Conservation (phyloP, 441 rosid genomes). For the Jatropha multifida region DNA sequence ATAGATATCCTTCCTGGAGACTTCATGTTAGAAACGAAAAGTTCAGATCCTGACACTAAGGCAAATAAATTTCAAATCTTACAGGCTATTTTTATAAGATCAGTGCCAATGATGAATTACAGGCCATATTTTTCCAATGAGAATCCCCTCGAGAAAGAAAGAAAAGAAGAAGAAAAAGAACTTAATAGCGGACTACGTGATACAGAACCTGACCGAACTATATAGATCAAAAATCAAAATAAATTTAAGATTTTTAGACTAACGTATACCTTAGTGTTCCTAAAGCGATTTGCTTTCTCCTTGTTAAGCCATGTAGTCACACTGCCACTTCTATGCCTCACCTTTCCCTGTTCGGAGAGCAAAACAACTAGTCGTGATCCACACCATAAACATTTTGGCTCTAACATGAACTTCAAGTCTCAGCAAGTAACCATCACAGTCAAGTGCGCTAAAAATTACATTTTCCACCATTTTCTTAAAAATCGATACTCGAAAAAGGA, state of each 20-base stretch:
- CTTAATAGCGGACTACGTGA: too few species aligned
- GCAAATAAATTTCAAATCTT: not conserved
- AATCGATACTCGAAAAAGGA: not conserved
- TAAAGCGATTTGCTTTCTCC: not conserved
- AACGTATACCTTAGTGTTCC: not conserved
- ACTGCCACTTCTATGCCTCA: conserved; percentile 48
- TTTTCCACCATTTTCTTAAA: not conserved
- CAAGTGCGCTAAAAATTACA: not conserved
- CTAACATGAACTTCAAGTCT: not conserved
- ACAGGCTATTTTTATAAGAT: not conserved
- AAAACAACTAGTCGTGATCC: too few species aligned
- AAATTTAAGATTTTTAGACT: not conserved
- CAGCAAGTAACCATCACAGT: not conserved
- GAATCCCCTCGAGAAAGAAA: too few species aligned
- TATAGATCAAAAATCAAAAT: not conserved
- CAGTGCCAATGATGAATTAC: not conserved
- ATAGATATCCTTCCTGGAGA: conserved; percentile 56
- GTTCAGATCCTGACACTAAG: not conserved
- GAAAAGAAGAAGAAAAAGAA: not conserved
- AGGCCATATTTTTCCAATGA: not conserved
- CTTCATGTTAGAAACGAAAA: conserved; percentile 39
- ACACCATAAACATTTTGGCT: not conserved
- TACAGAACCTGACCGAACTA: not conserved
- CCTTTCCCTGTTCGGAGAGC: conserved; percentile 43
- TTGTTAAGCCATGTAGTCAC: not conserved